Evolutionary conservation across 305 asterid species (phyloP).

Genomic region (Rubia occidens): DNA sequence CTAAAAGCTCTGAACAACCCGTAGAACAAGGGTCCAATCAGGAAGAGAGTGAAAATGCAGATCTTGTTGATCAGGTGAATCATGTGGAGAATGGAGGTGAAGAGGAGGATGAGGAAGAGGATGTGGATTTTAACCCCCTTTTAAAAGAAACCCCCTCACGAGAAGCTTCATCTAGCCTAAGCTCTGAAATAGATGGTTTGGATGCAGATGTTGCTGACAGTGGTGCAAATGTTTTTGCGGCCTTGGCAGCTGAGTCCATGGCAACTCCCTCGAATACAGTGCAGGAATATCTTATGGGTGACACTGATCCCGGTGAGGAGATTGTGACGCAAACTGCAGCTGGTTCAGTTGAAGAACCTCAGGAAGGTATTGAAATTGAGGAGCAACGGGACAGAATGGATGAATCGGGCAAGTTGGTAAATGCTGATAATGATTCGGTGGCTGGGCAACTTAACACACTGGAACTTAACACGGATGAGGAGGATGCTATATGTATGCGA

Average conservation of each 20-base stretch:
- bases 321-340: conserved; percentile 33
- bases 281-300: conserved; percentile 32
- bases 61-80: conserved; percentile 22
- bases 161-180: conserved; percentile 86
- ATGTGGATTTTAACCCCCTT: conserved; percentile 78
- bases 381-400: conserved; percentile 9
- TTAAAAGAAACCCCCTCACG: conserved; percentile 49
- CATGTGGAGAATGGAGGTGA: conserved; percentile 25
- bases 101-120: conserved; percentile 88
- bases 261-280: conserved; percentile 20
- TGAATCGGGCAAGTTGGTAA: conserved; percentile 25
- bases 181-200: conserved; percentile 81
- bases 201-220: conserved; percentile 58
- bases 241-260: conserved; percentile 18
- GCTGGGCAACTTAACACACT: conserved; percentile 22
- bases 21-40: conserved; percentile 28
- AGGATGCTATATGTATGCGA: conserved; percentile 85
- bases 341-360: conserved; percentile 29
- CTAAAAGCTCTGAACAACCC: conserved; percentile 19
- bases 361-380: conserved; percentile 30
- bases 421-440: conserved; percentile 20
- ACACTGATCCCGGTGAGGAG: conserved; percentile 51
- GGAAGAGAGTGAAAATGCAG: conserved; percentile 27
- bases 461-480: conserved; percentile 30
- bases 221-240: conserved; percentile 28